Conservation (phyloP, 257 asterid genomes). For the Nemophila menziesii region DNA sequence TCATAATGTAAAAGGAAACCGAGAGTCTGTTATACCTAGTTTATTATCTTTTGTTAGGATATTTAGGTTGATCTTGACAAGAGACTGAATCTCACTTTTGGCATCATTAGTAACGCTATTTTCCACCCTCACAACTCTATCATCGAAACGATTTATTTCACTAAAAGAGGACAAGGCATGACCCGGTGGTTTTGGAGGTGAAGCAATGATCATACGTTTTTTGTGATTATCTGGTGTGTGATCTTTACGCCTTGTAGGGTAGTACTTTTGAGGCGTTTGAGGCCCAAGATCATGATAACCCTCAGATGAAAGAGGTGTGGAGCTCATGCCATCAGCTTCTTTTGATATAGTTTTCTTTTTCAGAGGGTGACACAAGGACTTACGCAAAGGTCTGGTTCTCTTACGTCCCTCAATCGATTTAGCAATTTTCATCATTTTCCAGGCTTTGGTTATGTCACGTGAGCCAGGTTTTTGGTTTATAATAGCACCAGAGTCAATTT, state of each 20-base stretch:
- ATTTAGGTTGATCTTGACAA: slow-evolving; percentile 67
- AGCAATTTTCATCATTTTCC: slow-evolving; percentile 62
- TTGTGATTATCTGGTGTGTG: slow-evolving; percentile 15
- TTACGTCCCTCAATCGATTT: slow-evolving; percentile 23
- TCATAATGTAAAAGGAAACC: not conserved
- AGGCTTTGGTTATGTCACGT: slow-evolving; percentile 42
- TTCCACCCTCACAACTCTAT: slow-evolving; percentile 21
- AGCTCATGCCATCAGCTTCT: slow-evolving; percentile 11
- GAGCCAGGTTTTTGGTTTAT: slow-evolving; percentile 17
- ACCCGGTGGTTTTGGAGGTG: slow-evolving; percentile 15
- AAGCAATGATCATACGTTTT: slow-evolving; percentile 5
- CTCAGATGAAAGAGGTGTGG: slow-evolving; percentile 12
- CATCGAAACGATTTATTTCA: slow-evolving; percentile 18
- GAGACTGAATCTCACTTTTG: slow-evolving; percentile 60
- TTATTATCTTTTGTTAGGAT: slow-evolving; percentile 34
- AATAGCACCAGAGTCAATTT: slow-evolving; percentile 8
- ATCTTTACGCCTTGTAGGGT: slow-evolving; percentile 7
- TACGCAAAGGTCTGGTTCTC: slow-evolving; percentile 7
- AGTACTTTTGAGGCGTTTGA: slow-evolving; percentile 9
- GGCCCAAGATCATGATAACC: slow-evolving; percentile 11
- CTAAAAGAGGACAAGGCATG: slow-evolving; percentile 19
- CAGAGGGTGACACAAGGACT: slow-evolving; percentile 16
- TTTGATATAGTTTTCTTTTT: slow-evolving; percentile 13
- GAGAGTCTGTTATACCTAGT: slow-evolving; percentile 37
- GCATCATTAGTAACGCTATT: slow-evolving; percentile 27